A percentile compares a stretch with the other conserved stretches of the same genome.
phyloP scores from a whole-genome alignment of 2,329 filamentous ascomycete species.

The Diatrype stigma region DNA sequence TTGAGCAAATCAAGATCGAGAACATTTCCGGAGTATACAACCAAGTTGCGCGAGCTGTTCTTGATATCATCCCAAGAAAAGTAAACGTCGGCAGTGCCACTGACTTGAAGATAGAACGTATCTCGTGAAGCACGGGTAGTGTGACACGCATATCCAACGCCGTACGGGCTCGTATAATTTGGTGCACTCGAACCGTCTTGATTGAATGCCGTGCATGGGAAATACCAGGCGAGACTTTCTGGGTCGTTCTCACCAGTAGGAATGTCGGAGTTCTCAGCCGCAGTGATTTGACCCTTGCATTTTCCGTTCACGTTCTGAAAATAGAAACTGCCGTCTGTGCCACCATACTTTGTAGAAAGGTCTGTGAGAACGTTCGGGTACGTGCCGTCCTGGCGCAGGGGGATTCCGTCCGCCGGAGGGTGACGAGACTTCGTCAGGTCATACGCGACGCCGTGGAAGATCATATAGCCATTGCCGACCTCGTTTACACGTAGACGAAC shows the following conservation, averaged over 20 bases:
- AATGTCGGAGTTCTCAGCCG: conserved; percentile 67
- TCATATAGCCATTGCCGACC: conserved; percentile 81
- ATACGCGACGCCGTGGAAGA: conserved; percentile 90
- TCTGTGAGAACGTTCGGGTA: conserved; percentile 83
- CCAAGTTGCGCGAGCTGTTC: conserved; percentile 82
- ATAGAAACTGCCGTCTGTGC: conserved; percentile 92
- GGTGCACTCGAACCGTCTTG: conserved; percentile 83
- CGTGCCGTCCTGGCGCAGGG: conserved; percentile 40
- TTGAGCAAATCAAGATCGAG: conserved; percentile 82
- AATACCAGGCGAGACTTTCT: conserved; percentile 86
- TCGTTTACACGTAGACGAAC: conserved; percentile 77
- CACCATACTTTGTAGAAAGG: conserved; percentile 73
- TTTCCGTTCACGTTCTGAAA: conserved; percentile 98
- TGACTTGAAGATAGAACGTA: conserved; percentile 68
- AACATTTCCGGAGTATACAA: conserved; percentile 92
- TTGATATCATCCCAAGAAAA: conserved; percentile 93
- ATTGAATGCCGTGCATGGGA: conserved; percentile 86
- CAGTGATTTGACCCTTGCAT: conserved; percentile 86
- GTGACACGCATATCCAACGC: conserved; percentile 85
- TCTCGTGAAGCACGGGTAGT: conserved; percentile 66
- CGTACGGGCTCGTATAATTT: conserved; percentile 71
- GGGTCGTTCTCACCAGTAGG: conserved; percentile 64
- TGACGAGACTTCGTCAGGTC: conserved; percentile 75
- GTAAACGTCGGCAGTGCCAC: conserved; percentile 78
- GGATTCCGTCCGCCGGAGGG: conserved; percentile 75